These are phyloP conservation scores for Gossypium davidsonii DNA, from an alignment of 441 rosid genomes.

Conservation along the genomic window DNA sequence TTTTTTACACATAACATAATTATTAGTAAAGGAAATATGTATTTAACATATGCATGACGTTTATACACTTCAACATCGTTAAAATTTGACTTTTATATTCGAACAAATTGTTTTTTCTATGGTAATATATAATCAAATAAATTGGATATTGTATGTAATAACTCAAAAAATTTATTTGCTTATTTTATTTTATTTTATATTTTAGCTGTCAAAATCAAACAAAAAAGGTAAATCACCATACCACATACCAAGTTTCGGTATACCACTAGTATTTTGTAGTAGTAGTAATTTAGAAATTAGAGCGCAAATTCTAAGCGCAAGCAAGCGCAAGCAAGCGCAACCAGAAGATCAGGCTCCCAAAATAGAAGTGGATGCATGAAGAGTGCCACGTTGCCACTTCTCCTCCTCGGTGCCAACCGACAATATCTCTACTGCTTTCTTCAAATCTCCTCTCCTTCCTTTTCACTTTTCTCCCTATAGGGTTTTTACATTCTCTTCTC, in stretches of 20 bases:
- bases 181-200: too few relatives aligned
- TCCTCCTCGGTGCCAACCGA: constrained; percentile 9
- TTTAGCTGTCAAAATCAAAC: too few relatives aligned
- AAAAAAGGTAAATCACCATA: too few relatives aligned
- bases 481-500: constrained; percentile 35
- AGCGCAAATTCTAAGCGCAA: neutral
- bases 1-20: too few relatives aligned
- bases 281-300: neutral
- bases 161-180: too few relatives aligned
- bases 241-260: neutral
- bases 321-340: neutral
- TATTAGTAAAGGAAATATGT: too few relatives aligned
- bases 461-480: constrained; percentile 18
- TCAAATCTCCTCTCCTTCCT: constrained; percentile 8
- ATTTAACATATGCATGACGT: too few relatives aligned
- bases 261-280: neutral
- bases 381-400: constrained; percentile 1
- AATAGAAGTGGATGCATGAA: neutral
- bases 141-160: too few relatives aligned
- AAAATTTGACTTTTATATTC: too few relatives aligned
- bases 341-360: neutral
- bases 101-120: too few relatives aligned
- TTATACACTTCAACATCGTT: too few relatives aligned
- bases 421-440: neutral
- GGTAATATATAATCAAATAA: too few relatives aligned